Evolutionary conservation across 208 protist genomes (phyloP).

Genomic region (Kentomonas sorsogonicus): DNA sequence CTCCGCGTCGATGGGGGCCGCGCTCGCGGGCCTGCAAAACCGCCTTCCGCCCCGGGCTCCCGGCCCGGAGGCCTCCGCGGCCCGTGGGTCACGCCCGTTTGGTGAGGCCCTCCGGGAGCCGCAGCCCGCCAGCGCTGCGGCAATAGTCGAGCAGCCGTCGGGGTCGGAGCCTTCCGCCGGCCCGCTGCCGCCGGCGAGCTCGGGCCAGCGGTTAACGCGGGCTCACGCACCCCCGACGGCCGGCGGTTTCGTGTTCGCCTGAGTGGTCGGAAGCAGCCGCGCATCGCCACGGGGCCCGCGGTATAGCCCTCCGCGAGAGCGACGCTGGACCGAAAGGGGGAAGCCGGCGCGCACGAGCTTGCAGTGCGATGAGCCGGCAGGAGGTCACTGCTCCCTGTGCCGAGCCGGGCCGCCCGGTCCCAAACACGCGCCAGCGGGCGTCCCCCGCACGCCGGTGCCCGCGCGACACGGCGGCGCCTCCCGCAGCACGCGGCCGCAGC

Average conservation of each 20-base stretch:
- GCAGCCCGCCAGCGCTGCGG: constrained; percentile 20
- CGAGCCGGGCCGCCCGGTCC: constrained; percentile 64
- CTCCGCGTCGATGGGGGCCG: constrained; percentile 26
- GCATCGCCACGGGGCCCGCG: constrained; percentile 69
- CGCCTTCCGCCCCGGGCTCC: not conserved
- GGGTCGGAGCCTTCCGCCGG: not conserved
- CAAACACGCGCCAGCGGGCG: constrained; percentile 35
- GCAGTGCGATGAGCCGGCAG: constrained; percentile 76
- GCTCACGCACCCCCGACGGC: no score
- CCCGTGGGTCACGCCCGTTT: constrained; percentile 37
- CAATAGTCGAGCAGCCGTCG: not conserved
- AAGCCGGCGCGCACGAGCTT: constrained; percentile 59
- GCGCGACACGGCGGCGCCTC: no score
- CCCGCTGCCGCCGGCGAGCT: not conserved
- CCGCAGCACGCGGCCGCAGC: no score
- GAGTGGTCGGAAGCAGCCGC: constrained; percentile 45
- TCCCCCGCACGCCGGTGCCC: constrained; percentile 32
- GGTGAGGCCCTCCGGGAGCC: constrained; percentile 39
- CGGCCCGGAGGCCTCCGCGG: no score
- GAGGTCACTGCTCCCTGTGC: constrained; percentile 66
- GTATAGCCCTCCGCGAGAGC: constrained; percentile 45
- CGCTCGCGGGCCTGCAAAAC: constrained; percentile 3
- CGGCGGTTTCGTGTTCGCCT: no score
- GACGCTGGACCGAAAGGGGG: constrained; percentile 73
- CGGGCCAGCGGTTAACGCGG: constrained; percentile 11